Base-by-base conservation (phyloP, 768 basidiomycete species). In the Xerocomus brunneocitrinus region DNA sequence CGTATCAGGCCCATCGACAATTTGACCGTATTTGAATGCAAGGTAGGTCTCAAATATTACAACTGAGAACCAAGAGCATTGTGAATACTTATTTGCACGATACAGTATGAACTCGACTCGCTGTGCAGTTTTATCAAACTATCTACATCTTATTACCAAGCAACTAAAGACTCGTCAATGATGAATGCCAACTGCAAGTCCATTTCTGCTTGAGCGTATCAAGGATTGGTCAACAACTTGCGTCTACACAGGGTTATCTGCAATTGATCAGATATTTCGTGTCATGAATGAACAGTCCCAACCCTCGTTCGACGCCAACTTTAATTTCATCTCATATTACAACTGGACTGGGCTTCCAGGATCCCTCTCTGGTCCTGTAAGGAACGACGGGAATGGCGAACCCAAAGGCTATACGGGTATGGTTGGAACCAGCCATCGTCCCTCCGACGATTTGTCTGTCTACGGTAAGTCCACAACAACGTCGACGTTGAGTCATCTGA, bases 281-380 rank as follows among this genome's bases (percentile, higher is more conserved):
- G 86, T 89, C 44, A 84, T 90, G 51, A 74, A 80, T 55, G 87
- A 90, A 63, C 88, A 91, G 62, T 87, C 87, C 3, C 87, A 88
- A 61, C 59, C 72, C 4, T 80, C 83, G 4, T 89, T 86, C 55
- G 87, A 89, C 60, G 73, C 74, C 16, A 66, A 87, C 69, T 89
- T 82, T 72, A 84, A 87, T 66, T 81, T 85, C 61, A 73, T 89
- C 49, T 88, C 86, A 7, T 87, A 81, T 67, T 91, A 87, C 66
- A 89, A 87, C 63, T 91, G 88, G 89, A 89, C 88, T 5, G 88
- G 89, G 16, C 80, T 80, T 14, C 68, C 74, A 47, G 84, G 85
- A 12, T 14, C 74, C 22, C 64, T 89, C 41, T 75, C 82, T 34
- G 85, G 86, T 4, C 69, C 75, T 16, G 86, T 90, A 2, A 69